phyloP scores from a whole-genome alignment of 495 filamentous ascomycete genomes.

The Achaetomiella virescens region DNA sequence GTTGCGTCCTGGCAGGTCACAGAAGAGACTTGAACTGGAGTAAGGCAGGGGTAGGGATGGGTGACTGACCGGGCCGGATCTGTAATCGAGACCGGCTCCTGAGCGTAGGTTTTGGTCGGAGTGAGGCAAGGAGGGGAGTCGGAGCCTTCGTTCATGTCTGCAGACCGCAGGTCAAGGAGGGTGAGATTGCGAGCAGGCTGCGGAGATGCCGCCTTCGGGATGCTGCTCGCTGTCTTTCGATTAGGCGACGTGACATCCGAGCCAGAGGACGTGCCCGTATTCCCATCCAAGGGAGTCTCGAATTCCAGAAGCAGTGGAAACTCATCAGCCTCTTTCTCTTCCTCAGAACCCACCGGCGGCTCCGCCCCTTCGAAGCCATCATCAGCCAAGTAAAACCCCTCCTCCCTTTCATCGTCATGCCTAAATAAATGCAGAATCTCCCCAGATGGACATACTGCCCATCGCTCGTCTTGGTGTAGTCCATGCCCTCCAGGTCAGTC shows the following conservation, averaged over 20 bases:
- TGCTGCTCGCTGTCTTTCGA: neutral
- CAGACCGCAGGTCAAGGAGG: neutral
- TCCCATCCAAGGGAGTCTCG: neutral
- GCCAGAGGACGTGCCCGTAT: neutral
- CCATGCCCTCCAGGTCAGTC: conserved; percentile 11
- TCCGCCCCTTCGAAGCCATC: neutral
- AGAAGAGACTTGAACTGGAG: no score
- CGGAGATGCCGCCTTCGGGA: neutral
- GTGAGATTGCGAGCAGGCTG: neutral
- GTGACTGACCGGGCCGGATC: no score
- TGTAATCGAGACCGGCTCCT: neutral
- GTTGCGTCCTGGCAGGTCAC: no score
- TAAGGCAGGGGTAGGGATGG: no score
- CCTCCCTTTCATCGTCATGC: conserved; percentile 23
- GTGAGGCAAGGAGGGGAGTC: neutral
- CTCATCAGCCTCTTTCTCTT: neutral
- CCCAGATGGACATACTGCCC: conserved; percentile 27
- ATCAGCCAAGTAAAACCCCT: neutral
- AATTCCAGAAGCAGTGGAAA: neutral
- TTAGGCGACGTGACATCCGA: neutral
- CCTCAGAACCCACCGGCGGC: neutral
- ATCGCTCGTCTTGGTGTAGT: conserved; percentile 20
- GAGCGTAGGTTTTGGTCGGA: neutral
- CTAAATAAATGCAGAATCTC: conserved; percentile 29
- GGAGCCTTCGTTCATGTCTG: neutral